Conservation (phyloP, 352 stramenopile species). For the Phytophthora macrochlamydospora region DNA sequence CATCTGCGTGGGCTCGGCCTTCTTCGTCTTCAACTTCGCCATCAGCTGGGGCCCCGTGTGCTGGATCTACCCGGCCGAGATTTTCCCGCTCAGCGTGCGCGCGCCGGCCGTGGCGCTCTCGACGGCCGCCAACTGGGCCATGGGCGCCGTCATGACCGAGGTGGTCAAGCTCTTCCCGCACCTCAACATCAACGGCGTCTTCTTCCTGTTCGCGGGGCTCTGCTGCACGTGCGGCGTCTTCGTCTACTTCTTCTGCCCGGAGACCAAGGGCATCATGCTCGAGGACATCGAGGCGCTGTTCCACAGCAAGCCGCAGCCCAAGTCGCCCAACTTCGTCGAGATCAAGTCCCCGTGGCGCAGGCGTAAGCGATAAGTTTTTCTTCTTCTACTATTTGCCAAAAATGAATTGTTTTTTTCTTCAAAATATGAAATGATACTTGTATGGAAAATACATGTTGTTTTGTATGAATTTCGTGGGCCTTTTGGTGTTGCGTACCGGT, state of each 20-base stretch:
- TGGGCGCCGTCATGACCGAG: slow-evolving; percentile 25
- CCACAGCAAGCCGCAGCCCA: slow-evolving; percentile 12
- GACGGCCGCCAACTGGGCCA: slow-evolving; percentile 46
- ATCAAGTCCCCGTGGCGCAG: slow-evolving; percentile 11
- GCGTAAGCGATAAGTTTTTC: no score
- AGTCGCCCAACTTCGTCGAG: slow-evolving; percentile 21
- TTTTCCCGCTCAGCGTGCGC: slow-evolving; percentile 30
- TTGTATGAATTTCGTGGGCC: no score
- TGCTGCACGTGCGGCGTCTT: slow-evolving; percentile 40
- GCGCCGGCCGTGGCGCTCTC: slow-evolving; percentile 48
- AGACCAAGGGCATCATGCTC: slow-evolving; percentile 22
- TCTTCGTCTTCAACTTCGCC: slow-evolving; percentile 24
- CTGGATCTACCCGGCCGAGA: slow-evolving; percentile 24
- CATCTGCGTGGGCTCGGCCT: slow-evolving; percentile 13
- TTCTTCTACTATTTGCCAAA: no score
- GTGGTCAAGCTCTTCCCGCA: slow-evolving; percentile 24
- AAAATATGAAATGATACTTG: no score
- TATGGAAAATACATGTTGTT: no score
- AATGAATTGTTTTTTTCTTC: no score
- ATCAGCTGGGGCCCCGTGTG: slow-evolving; percentile 20
- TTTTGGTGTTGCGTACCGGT: no score
- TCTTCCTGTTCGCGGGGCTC: slow-evolving; percentile 29
- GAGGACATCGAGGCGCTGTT: slow-evolving; percentile 20
- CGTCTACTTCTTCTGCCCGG: slow-evolving; percentile 48
- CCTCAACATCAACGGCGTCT: slow-evolving; percentile 23